These are phyloP conservation scores for Castanea crenata DNA, from an alignment of 306 rosid species.

Conservation along the genomic window DNA sequence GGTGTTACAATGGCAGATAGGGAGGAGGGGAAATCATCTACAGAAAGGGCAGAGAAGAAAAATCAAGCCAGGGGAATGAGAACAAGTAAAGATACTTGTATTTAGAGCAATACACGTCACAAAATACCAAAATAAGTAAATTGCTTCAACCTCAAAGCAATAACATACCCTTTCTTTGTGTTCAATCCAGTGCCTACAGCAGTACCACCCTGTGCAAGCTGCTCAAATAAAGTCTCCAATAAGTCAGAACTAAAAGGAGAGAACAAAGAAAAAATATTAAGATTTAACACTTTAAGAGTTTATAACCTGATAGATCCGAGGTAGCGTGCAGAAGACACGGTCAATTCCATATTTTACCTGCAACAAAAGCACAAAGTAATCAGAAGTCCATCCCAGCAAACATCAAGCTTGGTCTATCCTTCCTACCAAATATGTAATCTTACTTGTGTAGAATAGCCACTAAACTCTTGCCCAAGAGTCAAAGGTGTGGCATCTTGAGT, in stretches of 20 bases:
- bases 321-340: constrained; percentile 70
- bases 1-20: no score
- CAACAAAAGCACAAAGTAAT: constrained; percentile 33
- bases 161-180: no score
- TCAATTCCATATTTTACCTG: constrained; percentile 94
- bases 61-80: no score
- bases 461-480: constrained; percentile 98
- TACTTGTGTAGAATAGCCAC: constrained; percentile 97
- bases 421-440: constrained; percentile 23
- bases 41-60: no score
- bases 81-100: no score
- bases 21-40: no score
- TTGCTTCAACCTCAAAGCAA: no score
- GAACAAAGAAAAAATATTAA: neutral
- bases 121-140: no score
- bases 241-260: constrained; percentile 29
- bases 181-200: no score
- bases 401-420: constrained; percentile 10
- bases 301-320: constrained; percentile 86
- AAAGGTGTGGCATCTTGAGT: constrained; percentile 98
- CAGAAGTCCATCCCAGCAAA: constrained; percentile 15
- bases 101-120: no score
- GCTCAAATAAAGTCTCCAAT: constrained; percentile 27
- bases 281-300: constrained; percentile 1
- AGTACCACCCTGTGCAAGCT: no score